Conservation (phyloP, 176 grass and related monocot species). For the Raddia distichophylla region DNA sequence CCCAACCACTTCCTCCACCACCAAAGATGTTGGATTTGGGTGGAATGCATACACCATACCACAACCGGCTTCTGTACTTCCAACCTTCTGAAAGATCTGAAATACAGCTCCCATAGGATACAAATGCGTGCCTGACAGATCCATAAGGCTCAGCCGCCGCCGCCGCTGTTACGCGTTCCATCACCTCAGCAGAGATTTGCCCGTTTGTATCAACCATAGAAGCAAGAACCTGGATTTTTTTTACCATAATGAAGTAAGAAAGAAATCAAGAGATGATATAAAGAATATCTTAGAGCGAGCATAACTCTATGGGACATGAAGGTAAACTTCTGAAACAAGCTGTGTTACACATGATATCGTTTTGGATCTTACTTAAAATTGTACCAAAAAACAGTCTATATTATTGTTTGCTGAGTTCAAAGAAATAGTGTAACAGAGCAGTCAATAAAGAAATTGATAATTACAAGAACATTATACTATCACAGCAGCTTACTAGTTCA, state of each 20-base stretch:
- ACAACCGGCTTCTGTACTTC: conserved; percentile 78
- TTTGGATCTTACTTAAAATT: conserved; percentile 19
- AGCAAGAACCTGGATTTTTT: conserved; percentile 67
- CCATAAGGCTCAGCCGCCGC: conserved; percentile 84
- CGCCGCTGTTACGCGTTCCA: conserved; percentile 80
- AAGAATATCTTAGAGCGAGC: conserved; percentile 3
- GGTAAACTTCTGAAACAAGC: conserved; percentile 28
- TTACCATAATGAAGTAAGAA: conserved; percentile 39
- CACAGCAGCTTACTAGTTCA: neutral
- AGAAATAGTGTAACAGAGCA: neutral
- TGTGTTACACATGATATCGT: conserved; percentile 20
- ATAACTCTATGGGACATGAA: conserved; percentile 1
- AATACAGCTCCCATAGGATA: conserved; percentile 79
- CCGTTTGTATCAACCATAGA: conserved; percentile 80
- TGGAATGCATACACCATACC: conserved; percentile 81
- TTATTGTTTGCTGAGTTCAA: conserved; percentile 5
- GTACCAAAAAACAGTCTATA: conserved; percentile 19
- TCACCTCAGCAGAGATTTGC: conserved; percentile 76
- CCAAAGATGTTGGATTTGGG: conserved; percentile 65
- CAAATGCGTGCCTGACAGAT: conserved; percentile 81
- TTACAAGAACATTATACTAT: neutral
- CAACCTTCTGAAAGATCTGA: conserved; percentile 77
- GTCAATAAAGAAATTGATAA: neutral
- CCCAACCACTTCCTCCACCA: conserved; percentile 80
- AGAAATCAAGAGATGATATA: neutral